Evolutionary conservation across 2,329 filamentous ascomycete genomes (phyloP), one percentile per base, ranked within the genome.

Genomic region (Fusarium nelsonii): DNA sequence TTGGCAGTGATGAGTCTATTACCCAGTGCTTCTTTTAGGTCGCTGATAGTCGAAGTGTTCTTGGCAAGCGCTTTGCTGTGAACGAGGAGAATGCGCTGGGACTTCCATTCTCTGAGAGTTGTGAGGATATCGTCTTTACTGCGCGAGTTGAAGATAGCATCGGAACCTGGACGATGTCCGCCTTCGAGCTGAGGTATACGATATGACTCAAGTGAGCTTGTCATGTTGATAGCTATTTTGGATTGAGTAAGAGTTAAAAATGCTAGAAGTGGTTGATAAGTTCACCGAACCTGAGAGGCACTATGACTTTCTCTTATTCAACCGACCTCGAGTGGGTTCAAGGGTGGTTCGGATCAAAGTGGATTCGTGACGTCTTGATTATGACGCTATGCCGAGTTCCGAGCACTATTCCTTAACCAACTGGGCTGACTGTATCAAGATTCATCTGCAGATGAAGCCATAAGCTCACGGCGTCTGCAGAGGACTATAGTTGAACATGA

Each of bases 131-230:
- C 53, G 1, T 52, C 20, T n/a, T 65, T 36, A 14, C 60, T 65
- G 12, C 8, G 62, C 8, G 62, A 65, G 36, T 65, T 65, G 32
- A 65, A 65, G 45, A 65, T 49, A 14, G 60, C 60, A 3, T 65
- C 60, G 0, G 53, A 48, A 6, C 61, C 62, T 11, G 45, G 40
- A 7, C 60, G 60, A 15, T 60, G 20, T 1, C 46, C 60, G 4
- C 53, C 60, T 8, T 65, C 53, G 3, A 65, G 61, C 10, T 65
- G 60, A 3, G 62, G n/a, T 2, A 65, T 53, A 4, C 41, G 46
- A 10, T 60, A 65, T 20, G 46, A 4, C 1, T 49, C 8, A 5
- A 65, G 32, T 0, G 36, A 23, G 18, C 6, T 11, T 4, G 36
- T 10, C 60, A 65, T 65, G 2, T 6, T 62, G 28, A 16, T 6